Base-by-base conservation (phyloP, 2,329 filamentous ascomycete species). In the Aaosphaeria pasadenensis region DNA sequence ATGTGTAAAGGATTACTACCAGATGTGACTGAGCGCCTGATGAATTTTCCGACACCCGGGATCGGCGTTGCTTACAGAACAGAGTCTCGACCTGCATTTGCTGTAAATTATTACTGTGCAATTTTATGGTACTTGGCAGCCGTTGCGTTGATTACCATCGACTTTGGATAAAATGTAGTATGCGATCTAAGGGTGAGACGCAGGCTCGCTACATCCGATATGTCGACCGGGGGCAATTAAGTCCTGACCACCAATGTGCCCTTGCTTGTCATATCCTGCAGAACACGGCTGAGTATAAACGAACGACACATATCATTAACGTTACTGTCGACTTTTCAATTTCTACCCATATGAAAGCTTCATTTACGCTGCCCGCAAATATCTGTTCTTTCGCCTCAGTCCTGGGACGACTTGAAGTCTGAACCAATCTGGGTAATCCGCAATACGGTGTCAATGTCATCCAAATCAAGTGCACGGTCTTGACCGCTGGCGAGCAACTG, bases 401-500 rank as follows among this genome's bases (percentile, higher is more conserved):
- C 51, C 51, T 57, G 51, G 53, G 48, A 43, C 41, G 28, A 43
- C 6, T 7, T 38, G 28, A 45, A 44, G 24, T 39, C 30, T 30
- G 47, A 47, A 48, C 49, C 51, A 55, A 56, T 59, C 42, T 59
- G 56, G 53, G 50, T 58, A 55, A 56, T 58, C 51, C 52, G 42
- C 33, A 67, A 55, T 47, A 71, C 66, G 39, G 56, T 66, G 46
- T 60, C 52, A 42, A 70, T 54, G 55, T 71, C 62, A 36, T 53
- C 52, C 54, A 66, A 50, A 9, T 42, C 41, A 31, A 70, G 44
- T 17, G 47, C 36, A 39, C 51, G 51, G 7, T 50, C 51, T 42
- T 57, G 52, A 41, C 52, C 59, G 39, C 57, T 64, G 30, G 73
- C 73, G 35, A 76, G 58, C 29, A 75, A 57, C 45, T 72, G 63